Base-by-base conservation (phyloP, 345 rosid genomes). In the Eutrema yunnanense region DNA sequence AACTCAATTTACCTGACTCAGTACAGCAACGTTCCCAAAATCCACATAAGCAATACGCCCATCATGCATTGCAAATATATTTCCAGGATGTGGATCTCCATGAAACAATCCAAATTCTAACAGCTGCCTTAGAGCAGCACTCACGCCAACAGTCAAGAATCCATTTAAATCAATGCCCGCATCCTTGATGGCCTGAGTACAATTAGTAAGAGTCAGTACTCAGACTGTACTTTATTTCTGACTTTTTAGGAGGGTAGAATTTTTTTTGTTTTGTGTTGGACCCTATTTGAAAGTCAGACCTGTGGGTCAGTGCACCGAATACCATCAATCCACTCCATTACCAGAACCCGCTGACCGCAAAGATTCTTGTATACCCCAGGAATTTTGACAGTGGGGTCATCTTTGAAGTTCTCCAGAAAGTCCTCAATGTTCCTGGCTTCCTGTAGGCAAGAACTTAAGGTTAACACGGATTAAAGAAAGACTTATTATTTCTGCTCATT, bases 71-170 rank as follows among this genome's bases (percentile, higher is more conserved):
- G 98, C 98, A 74, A 94, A 94, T 40, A 94, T 87, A 76, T 94
- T 94, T 77, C 98, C 98, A 85, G 98, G 98, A 79, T 94, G 98
- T 36, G 98, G 98, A 84, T 94, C 98, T 67, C 98, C 97, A 71
- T 94, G 98, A 81, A 94, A 90, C 43, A 94, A 83, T 42, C 98
- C 98, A 27, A 94, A 90, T 80, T 94, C 98, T 34, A 94, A 84
- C 81, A 94, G 79, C 74, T 94, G 98, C 52, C 97, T 76, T 54
- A 94, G 67, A 77, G 98, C 98, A 81, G 98, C 97, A 82, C 98
- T 94, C 54, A 94, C 98, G 51, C 98, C 97, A 80, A 94, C 88
- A 13, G 96, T 94, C 67, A 94, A 80, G 82, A 94, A 90, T 67
- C 94, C 98, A 82, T 84, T 80, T 69, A 94, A 68, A 74, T 94